Evolutionary conservation across 2,329 filamentous ascomycete species (phyloP).

Genomic region (Ophiocordyceps robertsii): DNA sequence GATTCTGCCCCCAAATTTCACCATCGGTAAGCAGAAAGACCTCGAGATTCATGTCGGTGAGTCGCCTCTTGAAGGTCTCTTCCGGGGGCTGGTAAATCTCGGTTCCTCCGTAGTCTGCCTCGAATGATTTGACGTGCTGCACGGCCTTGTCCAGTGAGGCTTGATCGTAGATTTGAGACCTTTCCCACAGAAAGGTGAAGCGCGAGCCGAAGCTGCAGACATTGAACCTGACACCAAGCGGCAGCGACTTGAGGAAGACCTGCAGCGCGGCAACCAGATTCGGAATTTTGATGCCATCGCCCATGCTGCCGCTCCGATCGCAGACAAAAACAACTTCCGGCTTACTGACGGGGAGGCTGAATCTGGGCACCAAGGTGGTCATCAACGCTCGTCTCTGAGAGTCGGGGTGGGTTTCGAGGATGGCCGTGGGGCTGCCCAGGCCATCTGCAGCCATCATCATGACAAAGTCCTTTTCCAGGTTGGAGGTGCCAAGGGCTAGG

Average conservation of each 20-base stretch:
- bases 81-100: conserved; percentile 34
- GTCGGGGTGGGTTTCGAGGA: conserved; percentile 53
- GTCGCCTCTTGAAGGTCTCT: conserved; percentile 26
- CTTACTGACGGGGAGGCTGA: conserved; percentile 39
- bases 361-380: conserved; percentile 57
- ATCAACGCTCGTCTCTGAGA: conserved; percentile 51
- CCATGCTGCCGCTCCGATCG: conserved; percentile 59
- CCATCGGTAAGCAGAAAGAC: conserved; percentile 45
- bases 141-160: conserved; percentile 28
- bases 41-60: conserved; percentile 34
- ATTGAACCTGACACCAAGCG: conserved; percentile 52
- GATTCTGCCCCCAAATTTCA: conserved; percentile 33
- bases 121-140: conserved; percentile 26
- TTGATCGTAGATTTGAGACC: conserved; percentile 31
- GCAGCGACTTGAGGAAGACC: conserved; percentile 53
- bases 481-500: conserved; percentile 35
- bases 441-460: conserved; percentile 49
- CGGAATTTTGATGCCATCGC: conserved; percentile 27
- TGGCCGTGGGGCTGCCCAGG: conserved; percentile 44
- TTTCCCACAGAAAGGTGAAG: conserved; percentile 31
- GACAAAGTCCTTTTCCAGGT: conserved; percentile 53
- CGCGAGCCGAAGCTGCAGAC: conserved; percentile 51
- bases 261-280: conserved; percentile 42
- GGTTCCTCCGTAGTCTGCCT: conserved; percentile 37
- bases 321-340: conserved; percentile 60